Evolutionary conservation across 495 filamentous ascomycete species (phyloP).

Genomic region (Podospora anserina): DNA sequence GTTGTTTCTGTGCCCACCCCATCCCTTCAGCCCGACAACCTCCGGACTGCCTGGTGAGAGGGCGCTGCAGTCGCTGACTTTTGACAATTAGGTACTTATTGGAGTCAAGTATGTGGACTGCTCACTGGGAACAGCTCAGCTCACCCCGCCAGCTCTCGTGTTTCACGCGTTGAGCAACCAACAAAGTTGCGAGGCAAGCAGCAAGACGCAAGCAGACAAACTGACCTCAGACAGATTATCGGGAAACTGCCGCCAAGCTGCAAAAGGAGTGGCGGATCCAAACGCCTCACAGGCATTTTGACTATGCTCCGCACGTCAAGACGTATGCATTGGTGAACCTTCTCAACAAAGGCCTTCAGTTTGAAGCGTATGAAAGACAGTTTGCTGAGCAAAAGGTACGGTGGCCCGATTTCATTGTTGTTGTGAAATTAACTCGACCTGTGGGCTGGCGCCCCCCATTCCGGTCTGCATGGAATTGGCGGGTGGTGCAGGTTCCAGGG

Average conservation of each 20-base stretch:
- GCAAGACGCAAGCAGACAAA: constrained; percentile 13
- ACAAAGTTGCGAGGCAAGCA: constrained; percentile 14
- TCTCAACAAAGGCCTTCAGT: constrained; percentile 74
- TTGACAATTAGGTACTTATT: constrained; percentile 68
- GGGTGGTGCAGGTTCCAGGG: constrained; percentile 24
- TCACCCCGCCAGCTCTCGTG: constrained; percentile 6
- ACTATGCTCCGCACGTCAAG: constrained; percentile 73
- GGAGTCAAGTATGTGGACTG: constrained; percentile 71
- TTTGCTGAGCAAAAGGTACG: constrained; percentile 43
- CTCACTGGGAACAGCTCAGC: constrained; percentile 7
- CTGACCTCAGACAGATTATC: constrained; percentile 51
- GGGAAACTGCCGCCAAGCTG: constrained; percentile 73
- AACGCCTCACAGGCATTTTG: constrained; percentile 66
- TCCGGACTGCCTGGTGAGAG: constrained; percentile 5
- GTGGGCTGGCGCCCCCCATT: constrained; percentile 11
- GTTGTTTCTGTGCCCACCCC: constrained; percentile 41
- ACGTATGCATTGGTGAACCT: constrained; percentile 70
- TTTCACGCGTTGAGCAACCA: constrained; percentile 19
- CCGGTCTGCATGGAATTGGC: constrained; percentile 21
- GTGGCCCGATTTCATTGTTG: constrained; percentile 9
- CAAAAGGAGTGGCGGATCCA: constrained; percentile 75
- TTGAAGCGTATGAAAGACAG: constrained; percentile 61
- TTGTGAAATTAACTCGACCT: background rate
- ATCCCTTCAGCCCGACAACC: constrained; percentile 12
- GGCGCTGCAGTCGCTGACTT: constrained; percentile 23